These are phyloP conservation scores for Beauveria brongniartii DNA, from an alignment of 2,329 filamentous ascomycete genomes.

Conservation along the genomic window DNA sequence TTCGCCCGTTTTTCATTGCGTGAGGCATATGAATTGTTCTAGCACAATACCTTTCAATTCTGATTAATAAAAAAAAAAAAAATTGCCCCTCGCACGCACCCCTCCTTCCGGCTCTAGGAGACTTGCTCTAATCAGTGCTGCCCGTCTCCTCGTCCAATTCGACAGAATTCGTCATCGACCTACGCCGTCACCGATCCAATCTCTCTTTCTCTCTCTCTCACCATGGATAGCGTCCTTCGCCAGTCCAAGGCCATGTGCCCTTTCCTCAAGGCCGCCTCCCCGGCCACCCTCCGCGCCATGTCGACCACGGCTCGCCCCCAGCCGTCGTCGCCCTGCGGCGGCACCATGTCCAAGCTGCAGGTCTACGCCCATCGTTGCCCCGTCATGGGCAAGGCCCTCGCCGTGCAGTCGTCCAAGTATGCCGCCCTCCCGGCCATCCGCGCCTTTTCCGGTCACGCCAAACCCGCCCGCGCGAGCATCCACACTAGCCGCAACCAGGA, in stretches of 20 bases:
- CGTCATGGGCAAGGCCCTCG: slow-evolving; percentile 96
- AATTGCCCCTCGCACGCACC: background rate
- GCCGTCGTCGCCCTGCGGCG: slow-evolving; percentile 61
- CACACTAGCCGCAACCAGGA: slow-evolving; percentile 74
- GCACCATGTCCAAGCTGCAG: slow-evolving; percentile 95
- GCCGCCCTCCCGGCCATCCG: slow-evolving; percentile 42
- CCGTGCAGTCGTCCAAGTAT: slow-evolving; percentile 64
- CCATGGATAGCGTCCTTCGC: slow-evolving; percentile 89
- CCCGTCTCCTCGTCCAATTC: background rate
- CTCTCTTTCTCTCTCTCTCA: slow-evolving; percentile 11
- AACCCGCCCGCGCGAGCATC: slow-evolving; percentile 60
- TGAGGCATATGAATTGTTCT: background rate
- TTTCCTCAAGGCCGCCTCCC: slow-evolving; percentile 90
- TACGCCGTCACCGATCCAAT: background rate
- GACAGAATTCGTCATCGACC: background rate
- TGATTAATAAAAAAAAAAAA: background rate
- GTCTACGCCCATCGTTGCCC: slow-evolving; percentile 90
- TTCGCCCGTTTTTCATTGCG: background rate
- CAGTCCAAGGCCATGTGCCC: slow-evolving; percentile 97
- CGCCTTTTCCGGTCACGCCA: slow-evolving; percentile 41
- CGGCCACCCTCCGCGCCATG: slow-evolving; percentile 82
- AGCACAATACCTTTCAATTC: background rate
- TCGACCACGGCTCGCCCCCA: slow-evolving; percentile 63
- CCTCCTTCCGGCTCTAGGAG: background rate
- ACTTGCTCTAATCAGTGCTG: background rate